Conservation (phyloP, 2,329 filamentous ascomycete genomes). For the Penicillium sp. region DNA sequence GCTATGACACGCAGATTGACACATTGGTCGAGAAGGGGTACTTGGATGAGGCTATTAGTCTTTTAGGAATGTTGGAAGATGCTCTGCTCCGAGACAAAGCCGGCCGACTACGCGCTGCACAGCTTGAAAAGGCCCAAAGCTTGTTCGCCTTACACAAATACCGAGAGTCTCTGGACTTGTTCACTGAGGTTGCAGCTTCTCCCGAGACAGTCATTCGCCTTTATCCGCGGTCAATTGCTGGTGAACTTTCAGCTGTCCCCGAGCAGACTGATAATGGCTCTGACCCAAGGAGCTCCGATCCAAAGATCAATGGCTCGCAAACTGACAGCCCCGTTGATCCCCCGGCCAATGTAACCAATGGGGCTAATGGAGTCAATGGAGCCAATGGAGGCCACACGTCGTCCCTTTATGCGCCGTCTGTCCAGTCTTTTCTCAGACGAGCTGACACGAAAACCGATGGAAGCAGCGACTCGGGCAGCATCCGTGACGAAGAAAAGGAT, state of each 20-base stretch:
- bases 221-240: constrained; percentile 81
- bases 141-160: constrained; percentile 84
- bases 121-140: constrained; percentile 84
- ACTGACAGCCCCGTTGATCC: constrained; percentile 30
- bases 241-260: constrained; percentile 68
- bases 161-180: constrained; percentile 81
- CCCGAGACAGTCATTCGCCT: constrained; percentile 83
- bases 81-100: constrained; percentile 82
- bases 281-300: constrained; percentile 27
- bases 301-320: constrained; percentile 31
- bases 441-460: constrained; percentile 40
- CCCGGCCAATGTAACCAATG: neutral
- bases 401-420: constrained; percentile 36
- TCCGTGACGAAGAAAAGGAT: constrained; percentile 47
- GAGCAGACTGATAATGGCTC: constrained; percentile 35
- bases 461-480: constrained; percentile 40
- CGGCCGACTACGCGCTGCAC: constrained; percentile 77
- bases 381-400: constrained; percentile 22
- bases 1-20: constrained; percentile 87
- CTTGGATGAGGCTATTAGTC: constrained; percentile 89
- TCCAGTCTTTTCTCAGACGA: constrained; percentile 39
- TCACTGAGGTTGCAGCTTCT: constrained; percentile 84
- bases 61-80: constrained; percentile 88
- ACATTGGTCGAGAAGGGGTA: constrained; percentile 71
- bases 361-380: neutral